A percentile compares a stretch with the other conserved stretches of the same genome.
Conservation (phyloP, 139 green algal species). For the Chlorella sorokiniana region DNA sequence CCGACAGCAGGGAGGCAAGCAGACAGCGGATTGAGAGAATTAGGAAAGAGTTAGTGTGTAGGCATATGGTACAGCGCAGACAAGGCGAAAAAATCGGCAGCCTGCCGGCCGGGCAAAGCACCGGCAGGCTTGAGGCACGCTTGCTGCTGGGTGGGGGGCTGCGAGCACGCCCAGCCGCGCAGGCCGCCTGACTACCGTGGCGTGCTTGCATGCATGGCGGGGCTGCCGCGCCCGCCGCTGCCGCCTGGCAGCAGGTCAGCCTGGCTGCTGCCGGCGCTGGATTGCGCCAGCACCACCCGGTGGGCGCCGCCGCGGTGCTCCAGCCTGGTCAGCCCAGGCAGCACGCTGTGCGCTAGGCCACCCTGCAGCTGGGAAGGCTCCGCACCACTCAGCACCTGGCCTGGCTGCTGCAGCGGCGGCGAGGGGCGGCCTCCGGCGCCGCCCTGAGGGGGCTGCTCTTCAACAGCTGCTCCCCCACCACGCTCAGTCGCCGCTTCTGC, state of each 20-base stretch:
- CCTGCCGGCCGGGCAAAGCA: too few species aligned
- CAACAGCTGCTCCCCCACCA: not conserved
- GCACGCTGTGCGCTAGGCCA: not conserved
- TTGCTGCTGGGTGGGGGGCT: too few species aligned
- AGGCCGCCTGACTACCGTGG: too few species aligned
- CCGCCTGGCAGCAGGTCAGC: not conserved
- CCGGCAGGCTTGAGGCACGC: too few species aligned
- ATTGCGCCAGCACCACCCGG: not conserved
- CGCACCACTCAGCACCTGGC: not conserved
- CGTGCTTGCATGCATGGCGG: too few species aligned
- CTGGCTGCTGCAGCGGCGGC: not conserved
- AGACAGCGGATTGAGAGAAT: too few species aligned
- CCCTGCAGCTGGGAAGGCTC: not conserved
- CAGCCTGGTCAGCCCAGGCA: not conserved
- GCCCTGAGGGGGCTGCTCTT: not conserved
- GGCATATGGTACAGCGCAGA: too few species aligned
- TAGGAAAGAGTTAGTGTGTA: too few species aligned
- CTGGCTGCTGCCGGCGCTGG: not conserved
- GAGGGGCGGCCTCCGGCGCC: not conserved
- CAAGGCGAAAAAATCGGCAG: too few species aligned
- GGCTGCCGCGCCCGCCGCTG: too few species aligned
- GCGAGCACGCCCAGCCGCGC: too few species aligned
- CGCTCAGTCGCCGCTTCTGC: slow-evolving; percentile 13
- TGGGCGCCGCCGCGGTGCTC: not conserved
- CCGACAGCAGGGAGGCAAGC: too few species aligned